Percentiles rank a stretch among this genome's conserved stretches.
Evolutionary conservation across 345 rosid genomes (phyloP).

Genomic region (Linum tenue): DNA sequence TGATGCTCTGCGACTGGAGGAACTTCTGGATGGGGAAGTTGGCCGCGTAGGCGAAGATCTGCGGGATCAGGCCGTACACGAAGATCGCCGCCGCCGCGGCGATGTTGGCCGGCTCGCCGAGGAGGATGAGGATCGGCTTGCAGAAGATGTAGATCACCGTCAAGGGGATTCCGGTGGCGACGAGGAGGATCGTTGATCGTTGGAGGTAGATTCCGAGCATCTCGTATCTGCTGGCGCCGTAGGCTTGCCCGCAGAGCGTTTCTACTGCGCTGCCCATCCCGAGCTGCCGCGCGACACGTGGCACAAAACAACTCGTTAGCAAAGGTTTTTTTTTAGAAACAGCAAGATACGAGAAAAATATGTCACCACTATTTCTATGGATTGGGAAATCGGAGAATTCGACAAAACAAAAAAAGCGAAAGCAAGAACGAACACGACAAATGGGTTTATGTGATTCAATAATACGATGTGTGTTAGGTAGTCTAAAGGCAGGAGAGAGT

Average conservation of each 20-base stretch:
- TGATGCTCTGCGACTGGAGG: constrained; percentile 22
- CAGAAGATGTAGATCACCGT: constrained; percentile 12
- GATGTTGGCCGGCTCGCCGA: constrained; percentile 10
- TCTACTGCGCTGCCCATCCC: constrained; percentile 28
- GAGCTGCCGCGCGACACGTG: constrained; percentile 4
- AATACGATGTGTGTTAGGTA: no score
- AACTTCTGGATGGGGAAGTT: constrained; percentile 25
- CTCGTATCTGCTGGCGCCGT: constrained; percentile 16
- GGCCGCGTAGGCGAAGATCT: constrained; percentile 17
- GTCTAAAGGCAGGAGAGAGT: no score
- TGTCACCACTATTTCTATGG: no score
- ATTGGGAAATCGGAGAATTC: no score
- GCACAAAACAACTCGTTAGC: not conserved
- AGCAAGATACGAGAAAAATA: no score
- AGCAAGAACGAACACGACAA: no score
- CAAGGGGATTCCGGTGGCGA: constrained; percentile 13
- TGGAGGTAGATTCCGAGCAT: constrained; percentile 20
- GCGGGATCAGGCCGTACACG: constrained; percentile 22
- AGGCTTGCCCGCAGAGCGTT: constrained; percentile 24
- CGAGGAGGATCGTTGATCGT: constrained; percentile 16
- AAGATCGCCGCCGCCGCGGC: constrained; percentile 16
- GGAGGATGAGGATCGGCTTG: constrained; percentile 16
- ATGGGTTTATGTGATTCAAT: no score
- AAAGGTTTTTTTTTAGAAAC: no score
- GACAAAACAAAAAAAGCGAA: no score